A percentile compares a stretch with the other conserved stretches of the same genome.
Conservation (phyloP, 148 eudicot species). For the Rheum nobile region DNA sequence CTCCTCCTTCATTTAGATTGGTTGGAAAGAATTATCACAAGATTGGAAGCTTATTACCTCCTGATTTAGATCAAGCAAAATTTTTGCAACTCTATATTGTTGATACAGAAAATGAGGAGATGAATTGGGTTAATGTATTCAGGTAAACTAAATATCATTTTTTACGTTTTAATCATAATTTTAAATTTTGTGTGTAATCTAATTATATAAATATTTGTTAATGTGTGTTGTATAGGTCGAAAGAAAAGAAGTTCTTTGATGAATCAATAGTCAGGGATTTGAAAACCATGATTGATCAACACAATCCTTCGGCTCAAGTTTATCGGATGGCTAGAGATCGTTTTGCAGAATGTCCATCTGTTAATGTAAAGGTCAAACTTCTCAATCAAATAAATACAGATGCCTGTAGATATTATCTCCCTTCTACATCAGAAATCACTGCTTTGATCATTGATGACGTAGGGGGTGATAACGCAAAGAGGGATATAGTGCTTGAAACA, state of each 20-base stretch:
- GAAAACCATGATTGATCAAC: neutral
- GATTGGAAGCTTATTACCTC: neutral
- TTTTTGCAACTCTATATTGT: neutral
- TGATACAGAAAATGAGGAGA: neutral
- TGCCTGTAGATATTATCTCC: neutral
- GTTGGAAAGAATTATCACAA: neutral
- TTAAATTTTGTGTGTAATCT: neutral
- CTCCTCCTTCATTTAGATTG: neutral
- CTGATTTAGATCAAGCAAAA: neutral
- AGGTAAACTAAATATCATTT: neutral
- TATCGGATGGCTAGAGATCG: neutral
- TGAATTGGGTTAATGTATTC: neutral
- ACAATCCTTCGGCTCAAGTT: neutral
- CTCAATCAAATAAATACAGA: neutral
- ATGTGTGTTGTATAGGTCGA: neutral
- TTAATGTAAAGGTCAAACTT: neutral
- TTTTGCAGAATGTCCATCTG: neutral
- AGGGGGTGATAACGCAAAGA: no score
- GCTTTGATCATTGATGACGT: neutral
- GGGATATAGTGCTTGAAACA: neutral
- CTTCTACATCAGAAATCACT: neutral
- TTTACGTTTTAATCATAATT: neutral
- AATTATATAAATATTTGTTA: neutral
- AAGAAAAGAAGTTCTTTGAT: neutral
- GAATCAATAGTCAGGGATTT: neutral